These are phyloP conservation scores for Craterostigma plantagineum DNA, from an alignment of 257 asterid genomes.

Conservation along the genomic window DNA sequence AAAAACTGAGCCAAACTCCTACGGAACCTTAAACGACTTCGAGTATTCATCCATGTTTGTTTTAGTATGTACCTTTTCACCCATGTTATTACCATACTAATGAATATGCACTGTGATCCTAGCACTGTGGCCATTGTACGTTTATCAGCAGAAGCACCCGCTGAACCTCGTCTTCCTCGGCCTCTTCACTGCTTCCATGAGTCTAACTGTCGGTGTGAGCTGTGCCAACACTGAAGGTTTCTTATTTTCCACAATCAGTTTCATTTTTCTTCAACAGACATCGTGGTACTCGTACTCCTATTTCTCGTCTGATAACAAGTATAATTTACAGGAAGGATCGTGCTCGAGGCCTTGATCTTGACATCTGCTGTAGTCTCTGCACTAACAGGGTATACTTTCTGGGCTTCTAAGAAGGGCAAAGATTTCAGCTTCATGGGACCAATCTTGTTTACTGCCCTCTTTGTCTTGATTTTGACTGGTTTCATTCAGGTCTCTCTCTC, in stretches of 20 bases:
- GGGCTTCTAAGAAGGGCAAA: slow-evolving; percentile 97
- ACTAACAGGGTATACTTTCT: slow-evolving; percentile 87
- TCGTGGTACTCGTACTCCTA: neutral
- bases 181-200: slow-evolving; percentile 69
- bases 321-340: slow-evolving; percentile 49
- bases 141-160: slow-evolving; percentile 88
- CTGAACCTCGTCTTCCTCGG: slow-evolving; percentile 83
- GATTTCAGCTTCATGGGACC: slow-evolving; percentile 96
- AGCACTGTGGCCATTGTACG: slow-evolving; percentile 87
- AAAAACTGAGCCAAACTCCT: too few relatives aligned
- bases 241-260: slow-evolving; percentile 8
- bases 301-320: slow-evolving; percentile 7
- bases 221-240: slow-evolving; percentile 94
- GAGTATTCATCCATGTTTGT: too few relatives aligned
- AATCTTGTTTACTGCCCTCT: slow-evolving; percentile 80
- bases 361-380: slow-evolving; percentile 86
- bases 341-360: slow-evolving; percentile 85
- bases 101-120: slow-evolving; percentile 9
- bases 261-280: too few relatives aligned
- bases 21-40: too few relatives aligned
- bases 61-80: too few relatives aligned
- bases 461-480: slow-evolving; percentile 61
- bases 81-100: slow-evolving; percentile 7
- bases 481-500: slow-evolving; percentile 45
- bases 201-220: slow-evolving; percentile 81